Evolutionary conservation across 768 basidiomycete species (phyloP).

Genomic region (Filobasidium floriforme): DNA sequence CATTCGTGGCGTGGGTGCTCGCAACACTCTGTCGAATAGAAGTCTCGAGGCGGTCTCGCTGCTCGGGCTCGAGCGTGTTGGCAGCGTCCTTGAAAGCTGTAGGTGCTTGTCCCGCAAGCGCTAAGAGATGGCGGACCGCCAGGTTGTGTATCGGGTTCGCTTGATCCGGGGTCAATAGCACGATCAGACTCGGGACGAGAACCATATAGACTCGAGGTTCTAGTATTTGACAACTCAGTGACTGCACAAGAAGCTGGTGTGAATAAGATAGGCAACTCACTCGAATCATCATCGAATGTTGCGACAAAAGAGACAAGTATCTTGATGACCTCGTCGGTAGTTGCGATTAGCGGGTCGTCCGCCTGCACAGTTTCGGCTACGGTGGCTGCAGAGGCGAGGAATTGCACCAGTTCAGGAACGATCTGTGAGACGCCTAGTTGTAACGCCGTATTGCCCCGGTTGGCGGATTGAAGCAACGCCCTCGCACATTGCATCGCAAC

Average conservation of each 20-base stretch:
- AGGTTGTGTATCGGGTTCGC: constrained; percentile 53
- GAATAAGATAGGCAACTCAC: constrained; percentile 50
- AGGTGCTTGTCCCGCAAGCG: constrained; percentile 64
- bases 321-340: constrained; percentile 72
- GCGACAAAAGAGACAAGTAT: constrained; percentile 62
- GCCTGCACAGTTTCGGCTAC: constrained; percentile 54
- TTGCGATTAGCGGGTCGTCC: constrained; percentile 54
- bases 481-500: constrained; percentile 85
- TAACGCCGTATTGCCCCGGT: constrained; percentile 59
- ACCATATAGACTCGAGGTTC: constrained; percentile 63
- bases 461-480: constrained; percentile 68
- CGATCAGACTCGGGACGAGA: constrained; percentile 64
- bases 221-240: constrained; percentile 38
- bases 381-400: constrained; percentile 62
- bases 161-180: constrained; percentile 57
- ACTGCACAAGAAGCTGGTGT: background rate
- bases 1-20: constrained; percentile 5
- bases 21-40: constrained; percentile 66
- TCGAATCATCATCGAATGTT: constrained; percentile 55
- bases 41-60: constrained; percentile 61
- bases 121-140: constrained; percentile 61
- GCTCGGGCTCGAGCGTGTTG: constrained; percentile 55
- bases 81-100: constrained; percentile 78
- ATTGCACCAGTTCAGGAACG: constrained; percentile 73
- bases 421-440: constrained; percentile 65